Evolutionary conservation across 495 filamentous ascomycete genomes (phyloP).

Genomic region (Lasiosphaeria hispida): DNA sequence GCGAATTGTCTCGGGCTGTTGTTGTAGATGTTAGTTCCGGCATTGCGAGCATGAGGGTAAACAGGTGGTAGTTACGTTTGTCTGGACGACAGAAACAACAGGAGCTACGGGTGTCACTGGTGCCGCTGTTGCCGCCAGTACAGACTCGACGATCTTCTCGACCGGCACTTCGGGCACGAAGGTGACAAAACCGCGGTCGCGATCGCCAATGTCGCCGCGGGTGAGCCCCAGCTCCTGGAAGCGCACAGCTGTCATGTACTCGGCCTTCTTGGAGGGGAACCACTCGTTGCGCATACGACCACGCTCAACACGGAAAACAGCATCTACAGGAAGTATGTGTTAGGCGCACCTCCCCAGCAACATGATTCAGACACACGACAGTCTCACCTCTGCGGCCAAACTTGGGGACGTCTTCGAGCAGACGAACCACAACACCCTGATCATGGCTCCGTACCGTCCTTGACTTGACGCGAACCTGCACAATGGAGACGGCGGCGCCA

Average conservation of each 20-base stretch:
- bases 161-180: constrained; percentile 7
- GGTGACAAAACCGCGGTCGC: constrained; percentile 37
- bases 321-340: constrained; percentile 26
- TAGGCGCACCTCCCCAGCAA: constrained; percentile 3
- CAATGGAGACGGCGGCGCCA: constrained; percentile 8
- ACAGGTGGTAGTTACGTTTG: constrained; percentile 12
- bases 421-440: constrained; percentile 55
- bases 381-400: constrained; percentile 58
- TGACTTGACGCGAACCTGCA: constrained; percentile 32
- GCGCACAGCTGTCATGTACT: constrained; percentile 45
- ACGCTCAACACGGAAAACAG: constrained; percentile 44
- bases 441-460: constrained; percentile 23
- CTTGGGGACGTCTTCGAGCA: constrained; percentile 56
- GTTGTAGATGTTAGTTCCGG: constrained; percentile 13
- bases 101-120: neutral
- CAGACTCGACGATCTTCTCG: constrained; percentile 3
- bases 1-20: constrained; percentile 55
- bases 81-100: neutral
- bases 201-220: constrained; percentile 39
- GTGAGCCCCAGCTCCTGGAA: constrained; percentile 41
- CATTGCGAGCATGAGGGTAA: neutral
- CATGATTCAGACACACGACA: neutral
- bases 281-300: constrained; percentile 50
- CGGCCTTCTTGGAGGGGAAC: constrained; percentile 42
- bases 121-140: too few relatives aligned